phyloP scores from a whole-genome alignment of 305 asterid species.

The Andrographis paniculata region DNA sequence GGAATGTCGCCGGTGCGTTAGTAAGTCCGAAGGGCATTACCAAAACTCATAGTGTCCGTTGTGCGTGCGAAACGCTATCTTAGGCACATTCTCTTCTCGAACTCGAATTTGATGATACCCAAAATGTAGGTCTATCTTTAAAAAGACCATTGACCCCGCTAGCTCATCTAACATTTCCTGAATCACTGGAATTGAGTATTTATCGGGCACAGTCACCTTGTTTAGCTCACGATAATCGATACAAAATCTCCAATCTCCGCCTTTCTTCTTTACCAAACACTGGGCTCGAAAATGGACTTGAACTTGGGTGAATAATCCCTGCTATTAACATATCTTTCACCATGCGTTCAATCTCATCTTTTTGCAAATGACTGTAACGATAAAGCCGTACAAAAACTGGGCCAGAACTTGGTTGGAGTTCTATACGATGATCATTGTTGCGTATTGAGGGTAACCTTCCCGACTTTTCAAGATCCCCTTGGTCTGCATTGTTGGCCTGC shows the following conservation, averaged over 20 bases:
- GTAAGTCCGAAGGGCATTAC: slow-evolving; percentile 1
- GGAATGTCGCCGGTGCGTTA: slow-evolving; percentile 8
- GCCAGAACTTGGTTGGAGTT: no score
- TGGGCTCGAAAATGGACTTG: no score
- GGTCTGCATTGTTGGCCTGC: no score
- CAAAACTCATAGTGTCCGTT: slow-evolving; percentile 1
- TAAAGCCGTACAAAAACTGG: background rate
- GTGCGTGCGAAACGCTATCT: background rate
- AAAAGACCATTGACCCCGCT: background rate
- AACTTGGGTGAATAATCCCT: background rate
- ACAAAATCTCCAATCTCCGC: background rate
- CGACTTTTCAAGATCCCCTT: no score
- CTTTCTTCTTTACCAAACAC: background rate
- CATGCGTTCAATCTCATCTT: background rate
- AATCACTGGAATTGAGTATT: no score
- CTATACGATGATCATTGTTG: no score
- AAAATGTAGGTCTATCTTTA: background rate
- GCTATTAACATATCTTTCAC: background rate
- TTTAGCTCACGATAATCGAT: background rate
- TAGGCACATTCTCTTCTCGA: background rate
- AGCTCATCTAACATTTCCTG: slow-evolving; percentile 1
- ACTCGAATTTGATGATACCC: slow-evolving; percentile 8
- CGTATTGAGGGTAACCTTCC: no score
- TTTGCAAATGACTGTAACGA: background rate
- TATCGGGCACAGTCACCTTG: background rate